Evolutionary conservation across 2,329 filamentous ascomycete species (phyloP).

Genomic region (Aspergillus spinulosporus): DNA sequence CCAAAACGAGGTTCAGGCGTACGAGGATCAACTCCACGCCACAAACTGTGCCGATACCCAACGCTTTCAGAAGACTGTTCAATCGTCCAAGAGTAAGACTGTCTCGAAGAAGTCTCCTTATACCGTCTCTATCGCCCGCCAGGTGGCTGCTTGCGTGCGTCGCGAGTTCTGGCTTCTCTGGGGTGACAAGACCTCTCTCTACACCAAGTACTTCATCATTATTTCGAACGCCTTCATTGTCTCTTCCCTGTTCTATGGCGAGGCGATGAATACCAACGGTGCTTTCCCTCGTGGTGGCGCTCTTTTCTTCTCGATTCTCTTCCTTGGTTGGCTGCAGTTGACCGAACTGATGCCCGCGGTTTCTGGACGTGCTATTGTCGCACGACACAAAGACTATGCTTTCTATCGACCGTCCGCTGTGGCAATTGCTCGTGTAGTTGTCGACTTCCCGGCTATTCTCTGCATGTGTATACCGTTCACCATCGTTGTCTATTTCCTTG

Average conservation of each 20-base stretch:
- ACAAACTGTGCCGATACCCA: slow-evolving; percentile 62
- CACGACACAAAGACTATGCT: slow-evolving; percentile 66
- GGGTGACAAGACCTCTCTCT: slow-evolving; percentile 72
- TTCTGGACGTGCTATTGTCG: slow-evolving; percentile 67
- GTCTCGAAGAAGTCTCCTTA: slow-evolving; percentile 70
- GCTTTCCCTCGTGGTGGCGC: slow-evolving; percentile 65
- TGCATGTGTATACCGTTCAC: slow-evolving; percentile 61
- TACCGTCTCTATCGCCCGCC: slow-evolving; percentile 71
- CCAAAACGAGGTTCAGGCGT: slow-evolving; percentile 61
- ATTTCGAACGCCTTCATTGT: slow-evolving; percentile 73
- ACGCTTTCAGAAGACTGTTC: slow-evolving; percentile 65
- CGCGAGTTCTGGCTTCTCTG: slow-evolving; percentile 77
- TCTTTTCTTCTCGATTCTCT: slow-evolving; percentile 67
- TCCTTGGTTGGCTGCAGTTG: slow-evolving; percentile 70
- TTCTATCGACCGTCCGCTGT: slow-evolving; percentile 71
- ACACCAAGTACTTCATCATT: slow-evolving; percentile 78
- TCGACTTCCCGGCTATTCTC: slow-evolving; percentile 63
- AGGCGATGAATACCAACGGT: slow-evolving; percentile 59
- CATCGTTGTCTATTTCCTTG: slow-evolving; percentile 67
- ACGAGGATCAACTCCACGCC: slow-evolving; percentile 58
- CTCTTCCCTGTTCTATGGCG: slow-evolving; percentile 74
- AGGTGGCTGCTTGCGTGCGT: slow-evolving; percentile 62
- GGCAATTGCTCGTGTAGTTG: slow-evolving; percentile 60
- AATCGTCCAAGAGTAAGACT: slow-evolving; percentile 64
- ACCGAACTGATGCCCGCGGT: slow-evolving; percentile 78